These are phyloP conservation scores for Selaginella moellendorffii DNA, from an alignment of 75 land plant genomes.

Conservation along the genomic window DNA sequence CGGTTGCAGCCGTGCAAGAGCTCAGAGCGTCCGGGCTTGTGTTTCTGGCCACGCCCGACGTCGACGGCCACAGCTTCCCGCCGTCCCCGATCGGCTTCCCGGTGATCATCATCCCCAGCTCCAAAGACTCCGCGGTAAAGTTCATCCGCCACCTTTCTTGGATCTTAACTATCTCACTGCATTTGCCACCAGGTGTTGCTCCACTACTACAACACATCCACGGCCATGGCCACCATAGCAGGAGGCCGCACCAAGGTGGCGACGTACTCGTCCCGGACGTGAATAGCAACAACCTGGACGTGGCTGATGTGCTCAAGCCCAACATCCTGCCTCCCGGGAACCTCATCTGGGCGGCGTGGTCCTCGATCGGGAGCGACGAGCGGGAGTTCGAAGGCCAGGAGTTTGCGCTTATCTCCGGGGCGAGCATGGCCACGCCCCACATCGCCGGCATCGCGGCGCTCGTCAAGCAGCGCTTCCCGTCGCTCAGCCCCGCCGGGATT, in stretches of 20 bases:
- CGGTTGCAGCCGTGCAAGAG: conserved; percentile 47
- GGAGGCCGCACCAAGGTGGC: not conserved
- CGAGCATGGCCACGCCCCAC: conserved; percentile 6
- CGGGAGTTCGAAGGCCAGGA: not conserved
- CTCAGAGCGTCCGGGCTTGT: conserved; percentile 67
- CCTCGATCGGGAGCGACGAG: conserved; percentile 1
- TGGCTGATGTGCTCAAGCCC: conserved; percentile 1
- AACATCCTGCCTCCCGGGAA: not conserved
- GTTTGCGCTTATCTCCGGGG: conserved; percentile 2
- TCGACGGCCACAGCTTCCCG: conserved; percentile 48
- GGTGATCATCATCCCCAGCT: conserved; percentile 55
- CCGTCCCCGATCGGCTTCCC: conserved; percentile 81
- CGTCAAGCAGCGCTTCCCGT: too few relatives aligned
- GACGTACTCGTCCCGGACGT: not conserved
- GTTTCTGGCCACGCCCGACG: conserved; percentile 56
- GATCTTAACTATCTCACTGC: not conserved
- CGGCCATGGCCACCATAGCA: not conserved
- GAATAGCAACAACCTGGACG: conserved; percentile 2
- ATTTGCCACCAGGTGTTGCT: not conserved
- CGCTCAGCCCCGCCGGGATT: too few relatives aligned
- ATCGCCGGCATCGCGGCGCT: too few relatives aligned
- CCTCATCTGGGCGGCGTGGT: conserved; percentile 5
- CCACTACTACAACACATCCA: conserved; percentile 2
- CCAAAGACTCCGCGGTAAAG: conserved; percentile 71
- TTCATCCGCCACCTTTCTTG: not conserved